Evolutionary conservation across 768 basidiomycete genomes (phyloP), one percentile per base, ranked within the genome.

Genomic region (Cyclocybe aegerita): DNA sequence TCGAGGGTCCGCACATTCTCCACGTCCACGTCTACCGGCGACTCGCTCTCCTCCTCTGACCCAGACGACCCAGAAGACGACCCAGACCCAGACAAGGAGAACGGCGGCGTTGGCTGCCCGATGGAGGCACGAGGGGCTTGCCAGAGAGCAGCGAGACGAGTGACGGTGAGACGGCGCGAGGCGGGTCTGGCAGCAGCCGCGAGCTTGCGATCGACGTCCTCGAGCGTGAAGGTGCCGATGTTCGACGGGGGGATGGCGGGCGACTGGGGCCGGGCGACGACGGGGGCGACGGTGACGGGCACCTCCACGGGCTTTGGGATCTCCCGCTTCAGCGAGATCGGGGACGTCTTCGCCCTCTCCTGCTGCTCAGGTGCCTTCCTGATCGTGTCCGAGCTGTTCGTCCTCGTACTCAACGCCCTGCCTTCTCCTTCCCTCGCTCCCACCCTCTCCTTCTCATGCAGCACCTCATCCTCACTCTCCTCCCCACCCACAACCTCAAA

Each of bases 181-280:
- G 49, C 48, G 10, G 53, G 44, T 43, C 73, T 70, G 39, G 43
- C 52, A n/a, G 55, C 49, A 32, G 59, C 35, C 16, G 38, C 46
- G 51, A 85, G 64, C 62, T 72, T 71, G 49, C 72, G 63, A 61
- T 85, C 82, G 7, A 85, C 73, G 46, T 78, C 77, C n/a, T 81
- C 77, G 4, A 86, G 67, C 40, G 78, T 78, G 54, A 85, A 76
- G 1, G 78, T 72, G 4, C 66, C 64, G 3, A 72, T 50, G 2
- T 58, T 45, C 6, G 59, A 48, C 4, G 23, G 23, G 23, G 23
- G 23, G 23, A 23, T 23, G 3, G 23, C 23, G 4, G 23, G 23
- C 23, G 23, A 23, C 23, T 23, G 23, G 3, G 23, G 23, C 4
- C 23, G 23, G 2, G 23, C 23, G 23, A 23, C 23, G 4, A n/a